Evolutionary conservation across 2,329 filamentous ascomycete species (phyloP), one percentile per base, ranked within the genome.

Genomic region (Claviceps monticola): DNA sequence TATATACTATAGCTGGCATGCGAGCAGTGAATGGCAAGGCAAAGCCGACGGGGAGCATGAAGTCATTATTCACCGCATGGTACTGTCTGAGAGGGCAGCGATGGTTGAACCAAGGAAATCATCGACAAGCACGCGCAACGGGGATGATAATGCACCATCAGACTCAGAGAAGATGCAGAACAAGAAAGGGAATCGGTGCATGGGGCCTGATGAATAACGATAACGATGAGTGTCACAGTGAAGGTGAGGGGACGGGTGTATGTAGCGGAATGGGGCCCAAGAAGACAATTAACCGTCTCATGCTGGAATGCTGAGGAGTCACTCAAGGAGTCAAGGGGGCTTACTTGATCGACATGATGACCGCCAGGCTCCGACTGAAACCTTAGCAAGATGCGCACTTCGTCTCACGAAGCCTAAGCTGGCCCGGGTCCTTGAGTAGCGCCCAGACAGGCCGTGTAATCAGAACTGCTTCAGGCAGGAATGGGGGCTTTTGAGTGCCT

Each of bases 301-400:
- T 13, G 50, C 38, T 41, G n/a, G 16, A 50, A 50, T 37, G 13
- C 48, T 50, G 52, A 57, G 53, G 63, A 39, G 29, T 34, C 29
- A 34, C 29, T 34, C 29, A 34, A 34, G 29, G 29, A 34, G 29
- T 11, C 29, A n/a, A 39, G n/a, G n/a, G 14, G 62, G 70, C 71
- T 71, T 70, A 76, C 73, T 76, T 76, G 73, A 76, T 74, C 64
- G 73, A 76, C 73, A 76, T 76, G 64, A 62, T 71, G 61, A 62
- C 59, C 55, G 62, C 62, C 60, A 64, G 60, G 62, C 65, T 64
- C 63, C 58, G 58, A 59, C 56, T 58, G 13, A 64, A 41, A 64
- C 62, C 64, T 62, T 61, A 62, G 63, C 41, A 49, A 47, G 36
- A 54, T 51, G 45, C 46, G 42, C 43, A 41, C 39, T 34, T 48